phyloP scores from a whole-genome alignment of 257 asterid species.

The Solanum chilense region DNA sequence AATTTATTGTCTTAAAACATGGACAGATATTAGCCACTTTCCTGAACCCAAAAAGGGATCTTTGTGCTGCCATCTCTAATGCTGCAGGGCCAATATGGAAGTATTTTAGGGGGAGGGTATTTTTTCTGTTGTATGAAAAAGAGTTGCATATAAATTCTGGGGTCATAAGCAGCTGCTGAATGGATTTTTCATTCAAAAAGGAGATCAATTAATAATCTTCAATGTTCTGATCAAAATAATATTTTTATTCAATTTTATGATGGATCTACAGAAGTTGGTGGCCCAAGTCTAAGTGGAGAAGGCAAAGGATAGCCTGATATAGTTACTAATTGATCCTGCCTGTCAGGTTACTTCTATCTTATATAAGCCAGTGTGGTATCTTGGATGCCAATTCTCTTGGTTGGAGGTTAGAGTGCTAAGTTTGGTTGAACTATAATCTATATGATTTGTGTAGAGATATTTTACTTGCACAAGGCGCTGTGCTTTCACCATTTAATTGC shows the following conservation, averaged over 20 bases:
- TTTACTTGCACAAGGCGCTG: neutral
- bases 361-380: neutral
- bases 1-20: neutral
- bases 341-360: neutral
- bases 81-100: neutral
- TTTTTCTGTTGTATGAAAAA: neutral
- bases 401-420: neutral
- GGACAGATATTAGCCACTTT: neutral
- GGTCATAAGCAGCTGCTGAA: neutral
- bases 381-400: neutral
- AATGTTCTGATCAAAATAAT: neutral
- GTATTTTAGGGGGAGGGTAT: neutral
- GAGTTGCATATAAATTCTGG: neutral
- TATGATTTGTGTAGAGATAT: neutral
- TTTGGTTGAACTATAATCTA: neutral
- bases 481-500: neutral
- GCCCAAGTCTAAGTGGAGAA: neutral
- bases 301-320: neutral
- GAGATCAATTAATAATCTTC: neutral
- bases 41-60: neutral
- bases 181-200: neutral
- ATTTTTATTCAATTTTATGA: neutral
- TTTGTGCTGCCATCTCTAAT: neutral
- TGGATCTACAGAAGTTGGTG: neutral
- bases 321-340: neutral